Evolutionary conservation across 345 rosid species (phyloP).

Genomic region (Rubroshorea leprosula): DNA sequence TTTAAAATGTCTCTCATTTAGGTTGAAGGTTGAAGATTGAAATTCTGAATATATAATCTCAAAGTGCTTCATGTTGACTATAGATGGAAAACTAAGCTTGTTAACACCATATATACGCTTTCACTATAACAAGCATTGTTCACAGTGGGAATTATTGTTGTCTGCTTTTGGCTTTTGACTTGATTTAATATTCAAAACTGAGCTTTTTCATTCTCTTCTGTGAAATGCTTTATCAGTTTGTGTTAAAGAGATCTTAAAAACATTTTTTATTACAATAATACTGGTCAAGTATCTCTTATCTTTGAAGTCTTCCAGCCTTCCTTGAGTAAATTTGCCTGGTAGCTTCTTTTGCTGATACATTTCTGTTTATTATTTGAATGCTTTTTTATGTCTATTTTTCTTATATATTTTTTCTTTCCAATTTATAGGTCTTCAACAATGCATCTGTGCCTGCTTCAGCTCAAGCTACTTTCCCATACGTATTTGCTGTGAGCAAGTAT

Average conservation of each 20-base stretch:
- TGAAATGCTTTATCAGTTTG: background rate
- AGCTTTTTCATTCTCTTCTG: background rate
- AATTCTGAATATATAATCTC: background rate
- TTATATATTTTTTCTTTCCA: background rate
- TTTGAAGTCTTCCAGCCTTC: conserved; percentile 1
- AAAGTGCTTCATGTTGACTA: background rate
- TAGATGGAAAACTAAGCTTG: background rate
- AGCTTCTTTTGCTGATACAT: conserved; percentile 1
- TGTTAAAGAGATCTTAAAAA: too few relatives aligned
- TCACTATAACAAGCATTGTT: background rate
- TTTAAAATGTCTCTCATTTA: background rate
- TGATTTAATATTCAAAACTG: background rate
- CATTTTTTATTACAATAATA: too few relatives aligned
- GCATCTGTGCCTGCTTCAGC: conserved; percentile 64
- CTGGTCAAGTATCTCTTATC: too few relatives aligned
- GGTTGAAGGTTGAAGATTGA: background rate
- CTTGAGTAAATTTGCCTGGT: background rate
- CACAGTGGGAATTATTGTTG: background rate
- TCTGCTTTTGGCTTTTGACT: background rate
- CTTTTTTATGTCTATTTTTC: too few relatives aligned
- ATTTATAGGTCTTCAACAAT: conserved; percentile 66
- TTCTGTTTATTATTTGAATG: background rate
- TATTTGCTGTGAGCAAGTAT: conserved; percentile 79
- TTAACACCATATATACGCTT: background rate
- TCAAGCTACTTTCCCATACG: conserved; percentile 81